Evolutionary conservation across 352 stramenopile species (phyloP).

Genomic region (Globisporangium mamillatum): DNA sequence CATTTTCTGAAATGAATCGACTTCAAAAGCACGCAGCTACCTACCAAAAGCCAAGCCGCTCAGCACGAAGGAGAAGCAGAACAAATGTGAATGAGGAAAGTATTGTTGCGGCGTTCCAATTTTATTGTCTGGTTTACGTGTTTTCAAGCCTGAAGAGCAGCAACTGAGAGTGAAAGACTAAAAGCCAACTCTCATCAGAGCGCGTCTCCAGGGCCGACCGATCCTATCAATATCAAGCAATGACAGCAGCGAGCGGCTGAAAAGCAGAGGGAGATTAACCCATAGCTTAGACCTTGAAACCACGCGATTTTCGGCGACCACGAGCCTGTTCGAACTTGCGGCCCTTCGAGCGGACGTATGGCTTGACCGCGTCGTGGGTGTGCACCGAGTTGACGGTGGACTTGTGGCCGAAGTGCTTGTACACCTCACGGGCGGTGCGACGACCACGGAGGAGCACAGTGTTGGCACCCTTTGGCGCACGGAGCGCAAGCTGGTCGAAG

Average conservation of each 20-base stretch:
- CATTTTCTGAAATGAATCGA: too few species aligned
- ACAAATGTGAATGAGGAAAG: slow-evolving; percentile 18
- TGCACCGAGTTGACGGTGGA: slow-evolving; percentile 97
- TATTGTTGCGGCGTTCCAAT: slow-evolving; percentile 77
- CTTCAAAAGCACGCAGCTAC: too few species aligned
- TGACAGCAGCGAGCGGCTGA: slow-evolving; percentile 4
- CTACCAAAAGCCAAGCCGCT: too few species aligned
- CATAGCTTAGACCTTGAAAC: slow-evolving; percentile 98
- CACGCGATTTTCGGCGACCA: slow-evolving; percentile 97
- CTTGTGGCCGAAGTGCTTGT: slow-evolving; percentile 98
- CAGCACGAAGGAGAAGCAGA: not conserved
- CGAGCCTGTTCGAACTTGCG: slow-evolving; percentile 99
- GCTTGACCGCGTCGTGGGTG: slow-evolving; percentile 98
- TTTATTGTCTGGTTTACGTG: slow-evolving; percentile 60
- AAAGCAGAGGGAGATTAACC: slow-evolving; percentile 10
- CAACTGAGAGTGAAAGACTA: not conserved
- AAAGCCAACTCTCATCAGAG: slow-evolving; percentile 9
- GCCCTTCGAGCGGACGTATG: slow-evolving; percentile 98
- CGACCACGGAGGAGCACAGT: slow-evolving; percentile 98
- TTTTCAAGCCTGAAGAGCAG: slow-evolving; percentile 21
- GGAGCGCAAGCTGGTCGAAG: slow-evolving; percentile 99
- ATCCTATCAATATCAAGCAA: slow-evolving; percentile 8
- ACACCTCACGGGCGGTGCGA: slow-evolving; percentile 96
- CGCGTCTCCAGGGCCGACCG: not conserved
- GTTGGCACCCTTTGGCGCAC: slow-evolving; percentile 96